Conservation (phyloP, 805 yeast species). For the Zygotorulaspora danielsina region DNA sequence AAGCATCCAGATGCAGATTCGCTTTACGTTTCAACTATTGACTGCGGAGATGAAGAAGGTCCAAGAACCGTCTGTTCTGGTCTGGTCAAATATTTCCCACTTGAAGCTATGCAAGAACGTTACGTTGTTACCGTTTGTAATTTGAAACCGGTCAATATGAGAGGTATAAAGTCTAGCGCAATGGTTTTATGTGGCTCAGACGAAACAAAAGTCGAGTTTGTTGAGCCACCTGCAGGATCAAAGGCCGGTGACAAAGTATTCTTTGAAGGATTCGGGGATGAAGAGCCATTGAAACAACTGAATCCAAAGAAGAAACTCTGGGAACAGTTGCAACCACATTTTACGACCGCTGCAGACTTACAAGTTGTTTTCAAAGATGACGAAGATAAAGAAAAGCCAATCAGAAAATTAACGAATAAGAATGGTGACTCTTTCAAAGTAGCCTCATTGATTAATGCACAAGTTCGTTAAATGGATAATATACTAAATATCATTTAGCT, state of each 20-base stretch:
- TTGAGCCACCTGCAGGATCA: conserved; percentile 89
- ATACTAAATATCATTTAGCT: not conserved
- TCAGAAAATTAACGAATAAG: conserved; percentile 66
- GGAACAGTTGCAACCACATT: conserved; percentile 91
- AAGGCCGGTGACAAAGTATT: conserved; percentile 94
- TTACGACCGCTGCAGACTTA: conserved; percentile 70
- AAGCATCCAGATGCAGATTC: conserved; percentile 98
- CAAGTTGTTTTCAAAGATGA: conserved; percentile 76
- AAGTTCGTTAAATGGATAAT: conserved; percentile 62
- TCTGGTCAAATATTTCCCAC: conserved; percentile 77
- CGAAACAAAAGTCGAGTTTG: conserved; percentile 75
- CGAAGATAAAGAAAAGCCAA: conserved; percentile 62
- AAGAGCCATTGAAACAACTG: conserved; percentile 83
- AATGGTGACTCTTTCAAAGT: conserved; percentile 76
- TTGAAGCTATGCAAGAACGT: conserved; percentile 95
- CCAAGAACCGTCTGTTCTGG: conserved; percentile 99
- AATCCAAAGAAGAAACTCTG: conserved; percentile 98
- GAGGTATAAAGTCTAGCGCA: conserved; percentile 92
- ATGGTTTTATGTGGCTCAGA: conserved; percentile 95
- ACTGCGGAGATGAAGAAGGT: conserved; percentile 93
- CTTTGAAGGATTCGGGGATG: conserved; percentile 80
- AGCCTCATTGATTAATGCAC: conserved; percentile 66
- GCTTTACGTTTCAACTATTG: conserved; percentile 91
- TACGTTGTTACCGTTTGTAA: conserved; percentile 88
- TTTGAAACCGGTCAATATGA: conserved; percentile 96